Percentiles rank a stretch among this genome's conserved stretches.
Conservation (phyloP, 164 flowering plant species). For the Liriodendron chinense region DNA sequence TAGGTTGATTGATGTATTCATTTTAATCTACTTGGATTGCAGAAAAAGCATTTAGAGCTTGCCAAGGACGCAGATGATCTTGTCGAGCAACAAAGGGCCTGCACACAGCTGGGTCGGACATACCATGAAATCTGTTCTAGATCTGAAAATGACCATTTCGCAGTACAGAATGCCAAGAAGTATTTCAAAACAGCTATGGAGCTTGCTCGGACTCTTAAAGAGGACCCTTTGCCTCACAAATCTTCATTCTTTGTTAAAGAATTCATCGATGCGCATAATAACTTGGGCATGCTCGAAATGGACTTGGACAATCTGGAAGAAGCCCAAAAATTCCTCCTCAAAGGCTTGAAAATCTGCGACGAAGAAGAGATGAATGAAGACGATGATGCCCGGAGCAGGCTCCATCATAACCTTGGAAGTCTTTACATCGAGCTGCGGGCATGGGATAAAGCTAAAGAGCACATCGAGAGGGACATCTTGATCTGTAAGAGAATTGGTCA, state of each 20-base stretch:
- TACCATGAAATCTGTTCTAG: constrained; percentile 76
- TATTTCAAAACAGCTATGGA: constrained; percentile 82
- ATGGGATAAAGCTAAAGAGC: constrained; percentile 74
- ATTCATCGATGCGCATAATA: constrained; percentile 89
- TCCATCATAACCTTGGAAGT: constrained; percentile 88
- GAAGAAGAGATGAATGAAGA: constrained; percentile 79
- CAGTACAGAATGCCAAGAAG: constrained; percentile 74
- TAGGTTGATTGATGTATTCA: not conserved
- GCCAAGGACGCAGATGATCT: constrained; percentile 72
- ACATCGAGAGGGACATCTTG: constrained; percentile 71
- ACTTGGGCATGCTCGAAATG: constrained; percentile 89
- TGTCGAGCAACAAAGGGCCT: constrained; percentile 91
- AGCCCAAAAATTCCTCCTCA: constrained; percentile 57
- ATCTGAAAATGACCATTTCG: constrained; percentile 59
- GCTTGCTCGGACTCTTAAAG: constrained; percentile 62
- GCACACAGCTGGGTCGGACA: constrained; percentile 93
- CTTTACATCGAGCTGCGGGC: constrained; percentile 70
- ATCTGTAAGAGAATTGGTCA: constrained; percentile 78
- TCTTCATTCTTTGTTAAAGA: constrained; percentile 64
- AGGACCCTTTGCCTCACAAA: constrained; percentile 32
- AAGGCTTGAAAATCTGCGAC: constrained; percentile 75
- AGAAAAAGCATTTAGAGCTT: constrained; percentile 88
- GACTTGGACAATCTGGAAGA: constrained; percentile 85
- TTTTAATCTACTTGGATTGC: constrained; percentile 13
- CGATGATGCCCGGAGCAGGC: constrained; percentile 81